A percentile compares a stretch with the other conserved stretches of the same genome.
Conservation (phyloP, 2,329 filamentous ascomycete species). For the Fusarium mangiferae region DNA sequence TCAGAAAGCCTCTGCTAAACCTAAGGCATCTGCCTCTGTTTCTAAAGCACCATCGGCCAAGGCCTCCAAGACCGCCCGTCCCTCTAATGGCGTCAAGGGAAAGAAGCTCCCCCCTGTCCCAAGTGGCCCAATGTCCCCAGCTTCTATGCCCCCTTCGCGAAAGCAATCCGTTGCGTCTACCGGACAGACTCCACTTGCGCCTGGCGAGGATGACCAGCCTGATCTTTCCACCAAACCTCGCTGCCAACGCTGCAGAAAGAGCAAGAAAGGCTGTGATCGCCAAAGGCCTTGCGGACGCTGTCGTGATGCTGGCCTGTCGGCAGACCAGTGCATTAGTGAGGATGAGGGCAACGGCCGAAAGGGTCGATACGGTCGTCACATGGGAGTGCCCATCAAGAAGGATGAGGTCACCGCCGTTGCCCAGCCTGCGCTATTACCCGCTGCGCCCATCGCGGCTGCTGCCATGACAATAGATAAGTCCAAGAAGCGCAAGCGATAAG, state of each 20-base stretch:
- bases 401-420: constrained; percentile 58
- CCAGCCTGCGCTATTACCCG: constrained; percentile 54
- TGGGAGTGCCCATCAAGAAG: constrained; percentile 73
- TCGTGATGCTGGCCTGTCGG: constrained; percentile 92
- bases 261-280: constrained; percentile 98
- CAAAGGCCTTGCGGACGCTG: constrained; percentile 95
- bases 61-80: constrained; percentile 56
- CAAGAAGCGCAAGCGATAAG: constrained; percentile 71
- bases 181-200: constrained; percentile 58
- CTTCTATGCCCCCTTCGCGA: constrained; percentile 76
- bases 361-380: constrained; percentile 83
- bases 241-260: constrained; percentile 98
- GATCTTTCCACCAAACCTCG: constrained; percentile 95
- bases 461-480: constrained; percentile 60
- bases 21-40: constrained; percentile 49
- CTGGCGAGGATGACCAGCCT: constrained; percentile 86
- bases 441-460: constrained; percentile 56
- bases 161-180: constrained; percentile 78
- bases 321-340: constrained; percentile 95
- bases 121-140: constrained; percentile 67
- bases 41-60: constrained; percentile 53
- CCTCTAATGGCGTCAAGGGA: constrained; percentile 53
- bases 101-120: constrained; percentile 61
- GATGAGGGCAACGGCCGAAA: constrained; percentile 98
- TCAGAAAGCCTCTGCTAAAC: constrained; percentile 54